Conservation (phyloP, 352 stramenopile species). For the Peronospora tabacina region DNA sequence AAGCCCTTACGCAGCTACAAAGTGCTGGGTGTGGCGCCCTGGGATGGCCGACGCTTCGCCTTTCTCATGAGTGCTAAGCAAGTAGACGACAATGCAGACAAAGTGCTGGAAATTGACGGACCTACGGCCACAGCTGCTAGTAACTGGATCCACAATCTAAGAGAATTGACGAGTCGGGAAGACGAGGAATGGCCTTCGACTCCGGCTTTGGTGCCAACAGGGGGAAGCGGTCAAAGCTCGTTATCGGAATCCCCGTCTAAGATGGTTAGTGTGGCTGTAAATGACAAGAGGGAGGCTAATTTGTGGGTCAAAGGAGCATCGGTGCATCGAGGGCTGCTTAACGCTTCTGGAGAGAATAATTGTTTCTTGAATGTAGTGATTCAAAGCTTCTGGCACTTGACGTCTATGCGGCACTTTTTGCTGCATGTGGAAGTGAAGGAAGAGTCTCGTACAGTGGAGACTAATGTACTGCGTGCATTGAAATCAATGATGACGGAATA, state of each 20-base stretch:
- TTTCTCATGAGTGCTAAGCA: constrained; percentile 73
- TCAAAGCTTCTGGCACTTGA: constrained; percentile 88
- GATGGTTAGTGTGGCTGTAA: constrained; percentile 11
- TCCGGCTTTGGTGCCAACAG: constrained; percentile 21
- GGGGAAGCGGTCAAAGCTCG: constrained; percentile 25
- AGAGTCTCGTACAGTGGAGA: constrained; percentile 50
- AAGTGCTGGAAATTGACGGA: constrained; percentile 72
- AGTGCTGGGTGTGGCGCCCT: constrained; percentile 59
- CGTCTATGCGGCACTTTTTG: constrained; percentile 78
- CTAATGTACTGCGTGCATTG: constrained; percentile 67
- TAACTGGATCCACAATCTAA: constrained; percentile 70
- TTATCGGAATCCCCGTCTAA: constrained; percentile 20
- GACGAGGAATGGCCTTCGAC: constrained; percentile 31
- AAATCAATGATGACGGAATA: constrained; percentile 82
- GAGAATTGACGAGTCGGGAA: constrained; percentile 37
- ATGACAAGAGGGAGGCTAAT: constrained; percentile 52
- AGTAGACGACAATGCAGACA: constrained; percentile 56
- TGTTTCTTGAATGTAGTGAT: constrained; percentile 89
- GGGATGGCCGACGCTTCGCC: constrained; percentile 61
- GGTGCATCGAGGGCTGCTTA: constrained; percentile 71
- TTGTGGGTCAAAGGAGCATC: constrained; percentile 79
- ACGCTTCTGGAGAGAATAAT: constrained; percentile 81
- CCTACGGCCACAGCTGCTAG: constrained; percentile 46
- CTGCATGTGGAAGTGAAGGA: constrained; percentile 84
- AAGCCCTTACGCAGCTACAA: constrained; percentile 65